Percentiles rank a stretch among this genome's conserved stretches.
phyloP scores from a whole-genome alignment of 148 eudicot species.

The Arbutus unedo region DNA sequence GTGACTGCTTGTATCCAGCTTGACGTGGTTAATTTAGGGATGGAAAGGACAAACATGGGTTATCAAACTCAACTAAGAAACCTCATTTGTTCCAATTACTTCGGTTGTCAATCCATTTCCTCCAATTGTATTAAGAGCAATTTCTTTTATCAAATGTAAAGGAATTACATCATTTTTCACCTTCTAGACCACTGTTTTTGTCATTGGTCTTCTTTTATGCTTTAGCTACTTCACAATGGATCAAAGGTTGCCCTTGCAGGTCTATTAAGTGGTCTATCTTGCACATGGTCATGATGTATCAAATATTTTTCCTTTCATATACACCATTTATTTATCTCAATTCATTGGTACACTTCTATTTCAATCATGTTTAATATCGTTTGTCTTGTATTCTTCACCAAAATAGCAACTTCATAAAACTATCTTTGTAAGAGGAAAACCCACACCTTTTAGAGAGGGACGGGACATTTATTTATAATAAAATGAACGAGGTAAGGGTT shows the following conservation, averaged over 20 bases:
- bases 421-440: too few relatives aligned
- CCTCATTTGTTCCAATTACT: neutral
- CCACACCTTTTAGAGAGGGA: too few relatives aligned
- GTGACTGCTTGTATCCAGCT: neutral
- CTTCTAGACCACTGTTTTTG: neutral
- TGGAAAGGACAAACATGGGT: neutral
- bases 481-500: too few relatives aligned
- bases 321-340: too few relatives aligned
- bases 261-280: neutral
- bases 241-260: neutral
- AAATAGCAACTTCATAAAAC: neutral
- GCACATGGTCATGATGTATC: neutral
- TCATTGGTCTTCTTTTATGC: neutral
- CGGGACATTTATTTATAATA: too few relatives aligned
- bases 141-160: neutral
- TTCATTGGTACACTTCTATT: too few relatives aligned
- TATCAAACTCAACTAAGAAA: neutral
- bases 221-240: neutral
- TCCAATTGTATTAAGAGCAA: neutral
- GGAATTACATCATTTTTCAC: neutral
- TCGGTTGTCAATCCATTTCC: neutral
- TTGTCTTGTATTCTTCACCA: neutral
- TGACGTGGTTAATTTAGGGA: neutral
- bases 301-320: neutral
- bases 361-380: neutral